phyloP scores from a whole-genome alignment of 2,329 filamentous ascomycete genomes.

The Epichloe aotearoae region DNA sequence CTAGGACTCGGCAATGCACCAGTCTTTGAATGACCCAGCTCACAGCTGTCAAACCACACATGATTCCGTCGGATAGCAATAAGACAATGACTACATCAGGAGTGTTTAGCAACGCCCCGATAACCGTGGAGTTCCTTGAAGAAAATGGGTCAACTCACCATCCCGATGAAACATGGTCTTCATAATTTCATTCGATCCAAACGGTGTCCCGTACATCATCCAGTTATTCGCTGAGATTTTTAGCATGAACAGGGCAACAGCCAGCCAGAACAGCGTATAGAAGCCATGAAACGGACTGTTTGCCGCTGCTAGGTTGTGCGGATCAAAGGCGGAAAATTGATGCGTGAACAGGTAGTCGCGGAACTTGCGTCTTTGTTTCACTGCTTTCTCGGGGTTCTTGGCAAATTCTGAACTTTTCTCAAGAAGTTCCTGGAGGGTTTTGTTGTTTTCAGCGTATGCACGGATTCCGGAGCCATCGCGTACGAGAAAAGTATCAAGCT shows the following conservation, averaged over 20 bases:
- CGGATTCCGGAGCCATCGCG: slow-evolving; percentile 12
- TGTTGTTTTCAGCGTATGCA: slow-evolving; percentile 17
- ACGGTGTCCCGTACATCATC: slow-evolving; percentile 50
- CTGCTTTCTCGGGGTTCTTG: slow-evolving; percentile 8
- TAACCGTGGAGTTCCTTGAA: too few relatives aligned
- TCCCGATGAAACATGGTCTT: slow-evolving; percentile 48
- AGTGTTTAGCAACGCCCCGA: background rate
- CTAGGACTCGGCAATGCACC: slow-evolving; percentile 44
- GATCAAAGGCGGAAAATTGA: slow-evolving; percentile 62
- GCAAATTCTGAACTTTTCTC: slow-evolving; percentile 12
- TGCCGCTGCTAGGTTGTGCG: slow-evolving; percentile 49
- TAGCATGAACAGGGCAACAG: slow-evolving; percentile 51
- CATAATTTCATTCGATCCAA: slow-evolving; percentile 61
- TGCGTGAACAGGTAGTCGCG: slow-evolving; percentile 53
- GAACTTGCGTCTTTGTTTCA: slow-evolving; percentile 17
- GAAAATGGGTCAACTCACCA: slow-evolving; percentile 16
- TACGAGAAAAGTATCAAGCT: slow-evolving; percentile 7
- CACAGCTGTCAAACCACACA: slow-evolving; percentile 53
- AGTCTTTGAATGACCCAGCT: slow-evolving; percentile 52
- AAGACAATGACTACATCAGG: slow-evolving; percentile 33
- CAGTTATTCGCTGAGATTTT: slow-evolving; percentile 58
- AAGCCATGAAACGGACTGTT: slow-evolving; percentile 67
- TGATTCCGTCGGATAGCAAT: slow-evolving; percentile 51
- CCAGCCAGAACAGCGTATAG: slow-evolving; percentile 68
- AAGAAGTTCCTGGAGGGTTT: slow-evolving; percentile 16